Base-by-base conservation (phyloP, 2,329 filamentous ascomycete species). In the Emericellopsis atlantica region DNA sequence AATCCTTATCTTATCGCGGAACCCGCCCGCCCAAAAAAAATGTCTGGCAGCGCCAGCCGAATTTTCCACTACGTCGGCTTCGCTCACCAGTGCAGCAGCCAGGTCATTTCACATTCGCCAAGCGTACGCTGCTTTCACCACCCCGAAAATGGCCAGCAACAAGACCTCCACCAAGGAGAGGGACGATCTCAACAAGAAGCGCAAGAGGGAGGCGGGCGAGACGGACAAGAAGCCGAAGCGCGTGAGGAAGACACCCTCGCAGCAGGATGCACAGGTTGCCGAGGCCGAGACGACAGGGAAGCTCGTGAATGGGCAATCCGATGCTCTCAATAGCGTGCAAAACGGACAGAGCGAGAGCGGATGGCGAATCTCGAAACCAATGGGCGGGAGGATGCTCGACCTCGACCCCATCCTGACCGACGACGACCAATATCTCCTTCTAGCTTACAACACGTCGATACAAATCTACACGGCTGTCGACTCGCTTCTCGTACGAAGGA, bases 401-500 rank as follows among this genome's bases (percentile, higher is more conserved):
- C 70, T 80, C 44, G 78, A 82, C 46, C 75, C 78, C 2, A 70
- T 81, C 35, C 67, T 82, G 48, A 72, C 73, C 4, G 54, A 57
- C 2, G 74, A 81, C 53, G 77, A 82, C 54, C 69, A 70, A 76
- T 81, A 60, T 59, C 57, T 95, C 32, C 79, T 95, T 43, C 59
- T 94, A 42, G 76, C 81, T 26, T 85, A 86, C 52, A 74, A 79
- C 45, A 80, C 76, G 23, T 81, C 81, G 9, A 68, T 95, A 41
- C 83, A 88, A 56, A 72, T 95, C 22, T 94, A 92, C 60, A 84
- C 84, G 2, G 76, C 85, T 24, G 68, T 76, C 47, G 88, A 87
- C 41, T 96, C 92, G 2, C 74, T 93, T 39, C 74, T 93, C 18
- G 69, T 86, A 36, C 79, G 86, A 49, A 76, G 79, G 42, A 80